Evolutionary conservation across 306 rosid genomes (phyloP).

Genomic region (Castanea mollissima): DNA sequence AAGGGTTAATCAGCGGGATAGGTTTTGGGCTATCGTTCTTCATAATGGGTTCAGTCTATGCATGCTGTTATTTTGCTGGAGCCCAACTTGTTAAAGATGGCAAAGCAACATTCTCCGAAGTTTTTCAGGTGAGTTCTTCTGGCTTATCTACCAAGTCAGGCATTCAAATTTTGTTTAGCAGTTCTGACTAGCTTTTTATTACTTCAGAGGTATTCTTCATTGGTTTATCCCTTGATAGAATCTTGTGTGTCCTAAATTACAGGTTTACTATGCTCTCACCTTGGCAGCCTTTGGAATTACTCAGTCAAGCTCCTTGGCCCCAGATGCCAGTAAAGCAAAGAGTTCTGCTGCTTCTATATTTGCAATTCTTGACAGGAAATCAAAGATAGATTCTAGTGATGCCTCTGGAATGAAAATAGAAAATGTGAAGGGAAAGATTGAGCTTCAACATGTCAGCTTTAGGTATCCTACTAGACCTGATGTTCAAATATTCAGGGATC

Average conservation of each 20-base stretch:
- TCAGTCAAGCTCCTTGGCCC: slow-evolving; percentile 49
- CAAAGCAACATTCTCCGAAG: slow-evolving; percentile 42
- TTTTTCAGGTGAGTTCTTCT: slow-evolving; percentile 49
- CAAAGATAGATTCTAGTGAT: slow-evolving; percentile 53
- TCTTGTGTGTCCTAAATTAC: slow-evolving; percentile 5
- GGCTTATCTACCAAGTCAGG: neutral
- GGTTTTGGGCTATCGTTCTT: slow-evolving; percentile 57
- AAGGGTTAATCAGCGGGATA: slow-evolving; percentile 54
- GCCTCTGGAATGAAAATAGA: slow-evolving; percentile 43
- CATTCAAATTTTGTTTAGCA: neutral
- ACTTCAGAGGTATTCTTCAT: neutral
- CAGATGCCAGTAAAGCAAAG: slow-evolving; percentile 57
- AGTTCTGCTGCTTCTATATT: slow-evolving; percentile 60
- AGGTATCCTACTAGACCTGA: slow-evolving; percentile 69
- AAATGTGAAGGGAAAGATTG: slow-evolving; percentile 62
- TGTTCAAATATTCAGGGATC: slow-evolving; percentile 54
- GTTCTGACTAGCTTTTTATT: neutral
- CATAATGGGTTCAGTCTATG: slow-evolving; percentile 43
- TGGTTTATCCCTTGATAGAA: neutral
- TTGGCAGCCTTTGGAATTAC: slow-evolving; percentile 56
- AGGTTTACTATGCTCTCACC: slow-evolving; percentile 67
- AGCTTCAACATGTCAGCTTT: slow-evolving; percentile 54
- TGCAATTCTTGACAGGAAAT: slow-evolving; percentile 62
- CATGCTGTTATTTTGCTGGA: slow-evolving; percentile 57
- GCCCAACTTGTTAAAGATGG: slow-evolving; percentile 52